These are phyloP conservation scores for Vicia faba DNA, from an alignment of 306 rosid genomes.

Conservation along the genomic window DNA sequence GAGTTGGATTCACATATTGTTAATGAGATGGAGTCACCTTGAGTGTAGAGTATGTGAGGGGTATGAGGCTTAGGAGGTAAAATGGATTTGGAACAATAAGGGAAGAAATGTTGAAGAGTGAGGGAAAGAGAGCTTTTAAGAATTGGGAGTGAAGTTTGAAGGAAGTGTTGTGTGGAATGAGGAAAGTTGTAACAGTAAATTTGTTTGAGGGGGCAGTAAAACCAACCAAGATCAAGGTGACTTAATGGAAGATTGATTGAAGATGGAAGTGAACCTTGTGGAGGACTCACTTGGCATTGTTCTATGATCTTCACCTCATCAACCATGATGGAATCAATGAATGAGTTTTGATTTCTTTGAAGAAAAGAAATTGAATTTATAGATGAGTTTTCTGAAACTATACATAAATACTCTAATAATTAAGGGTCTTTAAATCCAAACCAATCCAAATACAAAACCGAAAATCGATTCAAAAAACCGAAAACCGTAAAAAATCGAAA, in stretches of 20 bases:
- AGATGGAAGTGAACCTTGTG: constrained; percentile 25
- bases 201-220: background rate
- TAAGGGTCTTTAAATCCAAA: no score
- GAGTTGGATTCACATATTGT: constrained; percentile 9
- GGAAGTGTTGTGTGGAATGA: constrained; percentile 16
- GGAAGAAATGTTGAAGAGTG: constrained; percentile 17
- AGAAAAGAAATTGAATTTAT: no score
- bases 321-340: background rate
- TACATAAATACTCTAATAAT: no score
- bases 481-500: no score
- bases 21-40: constrained; percentile 13
- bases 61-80: constrained; percentile 28
- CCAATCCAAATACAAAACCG: no score
- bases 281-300: constrained; percentile 19
- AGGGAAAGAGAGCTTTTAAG: constrained; percentile 36
- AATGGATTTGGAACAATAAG: background rate
- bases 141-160: constrained; percentile 21
- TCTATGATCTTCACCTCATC: constrained; percentile 3
- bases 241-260: constrained; percentile 7
- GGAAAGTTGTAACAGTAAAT: constrained; percentile 31
- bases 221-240: constrained; percentile 34
- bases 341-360: no score
- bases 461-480: no score
- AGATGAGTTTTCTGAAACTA: no score
- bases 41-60: constrained; percentile 32